phyloP scores from a whole-genome alignment of 345 rosid genomes.

The Bruguiera parviflora region DNA sequence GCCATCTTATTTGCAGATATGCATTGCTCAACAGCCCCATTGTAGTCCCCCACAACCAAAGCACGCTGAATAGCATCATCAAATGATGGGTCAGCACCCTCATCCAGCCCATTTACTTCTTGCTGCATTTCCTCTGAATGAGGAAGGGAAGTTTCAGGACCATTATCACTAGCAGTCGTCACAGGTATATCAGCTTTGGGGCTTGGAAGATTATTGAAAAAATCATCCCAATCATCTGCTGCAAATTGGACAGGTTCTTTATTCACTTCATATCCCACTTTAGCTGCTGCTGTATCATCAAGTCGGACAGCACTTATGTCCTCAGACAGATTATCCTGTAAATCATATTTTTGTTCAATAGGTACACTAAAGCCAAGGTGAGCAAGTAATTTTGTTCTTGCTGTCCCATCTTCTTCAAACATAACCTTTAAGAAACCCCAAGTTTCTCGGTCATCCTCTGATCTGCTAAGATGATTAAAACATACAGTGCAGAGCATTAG shows the following conservation, averaged over 20 bases:
- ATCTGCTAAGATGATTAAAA: conserved; percentile 39
- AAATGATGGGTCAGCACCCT: conserved; percentile 65
- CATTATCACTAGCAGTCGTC: conserved; percentile 42
- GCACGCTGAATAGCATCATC: conserved; percentile 87
- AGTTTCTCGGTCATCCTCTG: conserved; percentile 79
- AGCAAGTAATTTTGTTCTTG: conserved; percentile 77
- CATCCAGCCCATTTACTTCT: conserved; percentile 52
- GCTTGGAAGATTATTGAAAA: conserved; percentile 90
- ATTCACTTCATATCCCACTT: conserved; percentile 36
- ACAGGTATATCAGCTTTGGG: conserved; percentile 80
- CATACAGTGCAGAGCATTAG: neutral
- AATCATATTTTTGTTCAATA: conserved; percentile 41
- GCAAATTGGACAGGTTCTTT: conserved; percentile 47
- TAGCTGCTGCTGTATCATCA: conserved; percentile 45
- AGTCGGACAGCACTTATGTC: conserved; percentile 51
- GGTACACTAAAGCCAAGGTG: conserved; percentile 94
- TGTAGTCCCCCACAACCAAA: conserved; percentile 92
- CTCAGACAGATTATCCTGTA: conserved; percentile 43
- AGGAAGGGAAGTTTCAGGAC: conserved; percentile 35
- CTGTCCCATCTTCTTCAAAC: conserved; percentile 93
- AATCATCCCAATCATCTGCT: conserved; percentile 90
- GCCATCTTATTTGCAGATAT: conserved; percentile 77
- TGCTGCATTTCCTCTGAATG: conserved; percentile 39
- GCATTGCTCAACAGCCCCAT: conserved; percentile 89
- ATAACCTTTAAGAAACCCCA: conserved; percentile 91